phyloP scores from a whole-genome alignment of 2,329 filamentous ascomycete species.

The Exophiala oligosperma region DNA sequence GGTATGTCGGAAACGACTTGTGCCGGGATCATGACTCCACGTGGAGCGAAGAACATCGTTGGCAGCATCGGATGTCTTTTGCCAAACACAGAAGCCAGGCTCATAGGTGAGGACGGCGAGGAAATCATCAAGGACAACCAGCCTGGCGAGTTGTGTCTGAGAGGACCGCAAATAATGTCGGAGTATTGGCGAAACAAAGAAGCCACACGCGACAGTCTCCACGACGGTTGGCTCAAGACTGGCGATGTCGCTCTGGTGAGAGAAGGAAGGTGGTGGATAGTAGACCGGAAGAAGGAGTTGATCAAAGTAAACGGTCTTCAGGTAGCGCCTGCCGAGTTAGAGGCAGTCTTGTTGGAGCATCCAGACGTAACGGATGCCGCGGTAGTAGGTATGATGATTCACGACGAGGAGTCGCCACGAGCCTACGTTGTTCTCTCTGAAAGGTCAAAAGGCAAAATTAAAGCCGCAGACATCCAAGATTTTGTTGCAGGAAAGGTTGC shows the following conservation, averaged over 20 bases:
- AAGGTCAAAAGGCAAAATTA: constrained; percentile 41
- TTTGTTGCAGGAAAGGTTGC: constrained; percentile 50
- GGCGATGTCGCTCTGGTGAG: constrained; percentile 78
- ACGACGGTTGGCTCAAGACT: constrained; percentile 73
- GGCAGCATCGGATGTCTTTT: constrained; percentile 50
- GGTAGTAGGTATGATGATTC: constrained; percentile 50
- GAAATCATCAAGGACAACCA: constrained; percentile 69
- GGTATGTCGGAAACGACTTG: constrained; percentile 57
- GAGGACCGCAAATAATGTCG: constrained; percentile 52
- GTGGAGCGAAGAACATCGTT: constrained; percentile 43
- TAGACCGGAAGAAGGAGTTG: constrained; percentile 47
- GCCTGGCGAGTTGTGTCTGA: constrained; percentile 59
- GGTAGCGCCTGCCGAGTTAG: constrained; percentile 61
- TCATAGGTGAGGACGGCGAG: constrained; percentile 67
- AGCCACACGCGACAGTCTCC: constrained; percentile 63
- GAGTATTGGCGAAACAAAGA: constrained; percentile 55
- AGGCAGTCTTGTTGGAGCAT: constrained; percentile 53
- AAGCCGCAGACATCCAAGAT: constrained; percentile 40
- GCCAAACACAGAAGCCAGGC: constrained; percentile 46
- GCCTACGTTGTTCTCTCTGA: constrained; percentile 59
- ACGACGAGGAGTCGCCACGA: constrained; percentile 42
- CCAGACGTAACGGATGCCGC: constrained; percentile 57
- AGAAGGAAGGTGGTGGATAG: constrained; percentile 63
- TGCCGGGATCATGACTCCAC: constrained; percentile 39
- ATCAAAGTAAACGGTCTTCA: constrained; percentile 62